Evolutionary conservation across 805 yeast species (phyloP), one percentile per base, ranked within the genome.

Genomic region (Wickerhamomyces queroliae): DNA sequence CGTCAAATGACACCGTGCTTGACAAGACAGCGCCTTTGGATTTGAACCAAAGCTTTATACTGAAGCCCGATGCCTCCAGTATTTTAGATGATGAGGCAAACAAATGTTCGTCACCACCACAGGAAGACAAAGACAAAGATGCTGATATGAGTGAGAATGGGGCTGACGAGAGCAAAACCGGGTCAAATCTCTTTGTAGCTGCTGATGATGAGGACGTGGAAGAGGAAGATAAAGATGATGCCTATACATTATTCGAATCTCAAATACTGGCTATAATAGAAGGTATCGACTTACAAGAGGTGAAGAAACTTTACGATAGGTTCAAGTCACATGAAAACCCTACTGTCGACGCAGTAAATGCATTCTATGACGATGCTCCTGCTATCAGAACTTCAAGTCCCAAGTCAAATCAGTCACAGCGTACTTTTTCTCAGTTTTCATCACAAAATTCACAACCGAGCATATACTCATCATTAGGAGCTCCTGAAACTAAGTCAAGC

Each of bases 301-400:
- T 62, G 2, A 39, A 41, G 7, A 27, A 38, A 13, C 46, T 70
- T 11, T 62, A 45, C 36, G 44, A 48, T 2, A 58, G 54, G 39
- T 64, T 56, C 42, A 46, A 49, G n/a, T 38, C 45, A 13, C 35
- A 48, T 0, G 49, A 47, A 1, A 56, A 59, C n/a, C 50, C 59
- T 3, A 49, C 70, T 3, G 44, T 64, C 11, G 49, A 50, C n/a
- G 72, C 77, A 1, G 61, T 67, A 2, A 62, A 66, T 40, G 63
- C 61, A 1, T 69, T 63, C 43, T 61, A 69, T 40, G 74, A 69
- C n/a, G 33, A 32, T 11, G 28, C 33, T n/a, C n/a, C n/a, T 21
- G 33, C 21, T 24, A 18, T 24, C 10, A 17, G 27, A 7, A 23
- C 17, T 2, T 10, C 33, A 12, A 33, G 38, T 7, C 31, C 24